A percentile compares a stretch with the other conserved stretches of the same genome.
phyloP scores from a whole-genome alignment of 163 green algal species.

The Chloromonas sp. region DNA sequence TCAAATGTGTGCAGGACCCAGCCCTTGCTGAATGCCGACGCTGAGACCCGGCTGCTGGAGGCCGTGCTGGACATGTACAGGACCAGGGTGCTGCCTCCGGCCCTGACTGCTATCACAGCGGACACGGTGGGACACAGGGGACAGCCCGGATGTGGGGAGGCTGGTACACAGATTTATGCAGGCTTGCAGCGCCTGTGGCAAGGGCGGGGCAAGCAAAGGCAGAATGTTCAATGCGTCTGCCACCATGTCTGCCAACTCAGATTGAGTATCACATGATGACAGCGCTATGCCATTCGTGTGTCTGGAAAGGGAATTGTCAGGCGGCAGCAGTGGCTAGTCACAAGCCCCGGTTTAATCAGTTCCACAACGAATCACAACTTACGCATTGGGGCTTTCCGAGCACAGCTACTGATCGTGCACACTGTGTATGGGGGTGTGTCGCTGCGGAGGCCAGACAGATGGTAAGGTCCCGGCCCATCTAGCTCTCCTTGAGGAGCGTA shows the following conservation, averaged over 20 bases:
- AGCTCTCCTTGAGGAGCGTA: not conserved
- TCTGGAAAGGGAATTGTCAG: not conserved
- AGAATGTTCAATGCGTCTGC: too few species aligned
- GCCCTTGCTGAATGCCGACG: constrained; percentile 17
- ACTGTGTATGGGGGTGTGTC: too few species aligned
- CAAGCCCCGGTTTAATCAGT: too few species aligned
- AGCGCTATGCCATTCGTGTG: not conserved
- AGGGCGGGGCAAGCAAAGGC: too few species aligned
- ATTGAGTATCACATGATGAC: not conserved
- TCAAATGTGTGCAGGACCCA: constrained; percentile 14
- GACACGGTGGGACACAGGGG: constrained; percentile 29
- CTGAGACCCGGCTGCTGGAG: constrained; percentile 32
- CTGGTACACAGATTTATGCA: not conserved
- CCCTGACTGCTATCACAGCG: constrained; percentile 30
- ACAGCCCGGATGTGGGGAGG: not conserved
- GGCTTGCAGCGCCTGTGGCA: not conserved
- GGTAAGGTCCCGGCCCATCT: too few species aligned
- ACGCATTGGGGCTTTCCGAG: too few species aligned
- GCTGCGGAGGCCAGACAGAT: too few species aligned
- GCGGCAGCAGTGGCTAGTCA: too few species aligned
- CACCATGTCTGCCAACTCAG: too few species aligned
- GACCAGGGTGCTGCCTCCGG: constrained; percentile 24
- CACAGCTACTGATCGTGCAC: too few species aligned
- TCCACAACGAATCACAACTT: too few species aligned
- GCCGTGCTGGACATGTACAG: constrained; percentile 36